These are phyloP conservation scores for Lagerstroemia speciosa DNA, from an alignment of 345 rosid genomes.

Conservation along the genomic window DNA sequence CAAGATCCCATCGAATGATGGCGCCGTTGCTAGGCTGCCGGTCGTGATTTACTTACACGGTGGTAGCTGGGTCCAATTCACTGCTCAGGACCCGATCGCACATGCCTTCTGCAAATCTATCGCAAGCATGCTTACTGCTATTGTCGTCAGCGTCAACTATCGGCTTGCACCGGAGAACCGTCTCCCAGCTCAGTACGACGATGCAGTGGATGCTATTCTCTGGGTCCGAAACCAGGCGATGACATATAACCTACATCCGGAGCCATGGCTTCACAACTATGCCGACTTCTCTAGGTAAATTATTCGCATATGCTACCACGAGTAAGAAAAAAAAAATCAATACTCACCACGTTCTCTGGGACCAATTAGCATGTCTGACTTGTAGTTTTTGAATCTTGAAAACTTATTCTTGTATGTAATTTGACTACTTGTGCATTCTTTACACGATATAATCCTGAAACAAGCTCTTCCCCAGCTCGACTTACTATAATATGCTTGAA, in stretches of 20 bases:
- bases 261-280: slow-evolving; percentile 23
- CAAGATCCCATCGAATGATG: not conserved
- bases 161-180: slow-evolving; percentile 32
- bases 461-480: no score
- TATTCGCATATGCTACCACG: no score
- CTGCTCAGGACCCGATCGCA: not conserved
- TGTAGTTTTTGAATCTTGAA: no score
- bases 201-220: slow-evolving; percentile 26
- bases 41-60: slow-evolving; percentile 27
- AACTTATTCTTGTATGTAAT: no score
- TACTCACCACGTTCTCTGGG: no score
- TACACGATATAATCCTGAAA: no score
- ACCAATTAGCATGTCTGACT: no score
- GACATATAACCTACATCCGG: not conserved
- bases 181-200: slow-evolving; percentile 31
- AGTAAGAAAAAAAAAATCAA: no score
- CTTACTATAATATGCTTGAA: no score
- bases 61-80: slow-evolving; percentile 19
- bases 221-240: slow-evolving; percentile 16
- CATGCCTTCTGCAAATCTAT: slow-evolving; percentile 15
- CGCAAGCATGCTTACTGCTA: slow-evolving; percentile 19
- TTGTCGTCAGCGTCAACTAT: slow-evolving; percentile 25
- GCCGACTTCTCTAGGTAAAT: slow-evolving; percentile 21
- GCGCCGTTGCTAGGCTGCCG: slow-evolving; percentile 21
- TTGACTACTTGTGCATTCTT: no score